Conservation (phyloP, 345 rosid genomes). For the Atalantia buxifolia region DNA sequence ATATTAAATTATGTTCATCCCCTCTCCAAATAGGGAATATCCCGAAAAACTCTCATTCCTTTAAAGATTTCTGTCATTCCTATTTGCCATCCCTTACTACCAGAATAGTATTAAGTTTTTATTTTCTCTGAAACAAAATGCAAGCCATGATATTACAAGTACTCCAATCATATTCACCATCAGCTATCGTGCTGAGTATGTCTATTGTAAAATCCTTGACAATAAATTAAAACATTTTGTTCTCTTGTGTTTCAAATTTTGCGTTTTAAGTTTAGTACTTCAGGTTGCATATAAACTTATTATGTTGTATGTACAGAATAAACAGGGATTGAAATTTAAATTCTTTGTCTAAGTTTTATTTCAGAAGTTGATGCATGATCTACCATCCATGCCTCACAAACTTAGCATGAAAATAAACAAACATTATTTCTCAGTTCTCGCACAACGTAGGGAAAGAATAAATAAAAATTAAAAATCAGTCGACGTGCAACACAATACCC, state of each 20-base stretch:
- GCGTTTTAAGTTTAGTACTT: neutral
- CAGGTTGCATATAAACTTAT: neutral
- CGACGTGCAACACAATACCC: neutral
- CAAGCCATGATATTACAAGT: conserved; percentile 30
- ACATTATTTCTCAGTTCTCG: neutral
- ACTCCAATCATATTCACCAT: conserved; percentile 25
- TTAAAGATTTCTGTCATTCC: no score
- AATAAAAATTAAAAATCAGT: no score
- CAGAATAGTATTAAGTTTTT: neutral
- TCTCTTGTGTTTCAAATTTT: no score
- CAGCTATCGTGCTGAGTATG: conserved; percentile 19
- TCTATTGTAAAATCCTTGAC: conserved; percentile 15
- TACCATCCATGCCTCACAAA: neutral
- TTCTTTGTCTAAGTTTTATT: no score
- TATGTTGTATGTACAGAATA: conserved; percentile 5
- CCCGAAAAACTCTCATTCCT: no score
- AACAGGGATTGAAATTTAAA: conserved; percentile 20
- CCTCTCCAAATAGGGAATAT: no score
- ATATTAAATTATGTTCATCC: no score
- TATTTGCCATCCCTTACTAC: neutral
- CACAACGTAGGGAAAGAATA: no score
- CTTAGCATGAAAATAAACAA: neutral
- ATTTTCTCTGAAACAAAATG: neutral
- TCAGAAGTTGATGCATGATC: neutral
- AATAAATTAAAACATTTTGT: neutral